These are phyloP conservation scores for Colletotrichum incanum DNA, from an alignment of 2,329 filamentous ascomycete species.

Conservation along the genomic window DNA sequence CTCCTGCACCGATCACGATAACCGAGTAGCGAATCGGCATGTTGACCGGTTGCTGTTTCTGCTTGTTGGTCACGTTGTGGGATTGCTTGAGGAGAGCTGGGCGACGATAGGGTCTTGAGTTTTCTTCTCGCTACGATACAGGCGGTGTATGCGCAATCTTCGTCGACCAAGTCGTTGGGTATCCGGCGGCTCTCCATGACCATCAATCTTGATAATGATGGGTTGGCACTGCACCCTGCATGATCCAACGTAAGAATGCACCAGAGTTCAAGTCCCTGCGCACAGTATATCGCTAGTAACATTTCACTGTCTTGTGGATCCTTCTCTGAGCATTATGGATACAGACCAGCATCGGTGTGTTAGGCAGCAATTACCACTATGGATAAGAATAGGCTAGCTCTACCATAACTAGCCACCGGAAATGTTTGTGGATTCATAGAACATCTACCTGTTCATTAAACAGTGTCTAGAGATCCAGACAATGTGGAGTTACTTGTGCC, in stretches of 20 bases:
- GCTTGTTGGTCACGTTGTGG: neutral
- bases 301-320: neutral
- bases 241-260: too few relatives aligned
- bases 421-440: too few relatives aligned
- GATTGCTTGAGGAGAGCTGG: neutral
- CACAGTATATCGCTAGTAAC: neutral
- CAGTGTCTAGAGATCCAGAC: too few relatives aligned
- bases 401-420: too few relatives aligned
- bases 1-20: conserved; percentile 14
- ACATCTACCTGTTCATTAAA: too few relatives aligned
- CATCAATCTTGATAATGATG: neutral
- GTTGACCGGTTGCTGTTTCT: neutral
- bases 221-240: neutral
- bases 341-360: neutral
- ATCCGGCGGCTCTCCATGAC: too few relatives aligned
- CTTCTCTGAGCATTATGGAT: neutral
- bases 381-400: neutral
- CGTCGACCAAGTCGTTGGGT: too few relatives aligned
- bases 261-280: neutral
- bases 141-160: too few relatives aligned
- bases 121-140: too few relatives aligned
- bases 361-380: conserved; percentile 7
- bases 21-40: conserved; percentile 7
- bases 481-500: too few relatives aligned
- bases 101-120: neutral